Conservation (phyloP, 2,329 filamentous ascomycete species). For the Diaporthe batatas region DNA sequence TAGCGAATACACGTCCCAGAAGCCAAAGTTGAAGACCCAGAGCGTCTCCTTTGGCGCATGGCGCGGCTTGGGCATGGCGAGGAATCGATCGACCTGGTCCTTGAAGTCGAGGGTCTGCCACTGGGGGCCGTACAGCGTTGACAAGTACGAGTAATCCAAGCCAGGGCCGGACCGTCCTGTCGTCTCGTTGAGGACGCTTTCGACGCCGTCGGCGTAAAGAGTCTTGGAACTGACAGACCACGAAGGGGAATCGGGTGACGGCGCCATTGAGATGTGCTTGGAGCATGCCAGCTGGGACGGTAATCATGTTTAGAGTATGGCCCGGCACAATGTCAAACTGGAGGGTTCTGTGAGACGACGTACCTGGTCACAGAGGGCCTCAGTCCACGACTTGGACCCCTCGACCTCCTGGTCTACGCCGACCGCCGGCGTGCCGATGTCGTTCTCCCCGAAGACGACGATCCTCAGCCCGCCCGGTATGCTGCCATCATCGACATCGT, state of each 20-base stretch:
- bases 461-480: slow-evolving; percentile 57
- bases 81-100: slow-evolving; percentile 60
- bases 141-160: slow-evolving; percentile 59
- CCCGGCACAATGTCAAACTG: too few relatives aligned
- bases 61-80: slow-evolving; percentile 54
- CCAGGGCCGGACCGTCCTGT: slow-evolving; percentile 53
- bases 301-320: neutral
- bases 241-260: slow-evolving; percentile 61
- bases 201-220: slow-evolving; percentile 63
- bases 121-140: slow-evolving; percentile 58
- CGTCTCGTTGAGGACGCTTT: slow-evolving; percentile 51
- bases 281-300: slow-evolving; percentile 59
- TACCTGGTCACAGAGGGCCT: slow-evolving; percentile 63
- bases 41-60: slow-evolving; percentile 60
- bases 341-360: slow-evolving; percentile 36
- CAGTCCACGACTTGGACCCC: slow-evolving; percentile 58
- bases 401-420: slow-evolving; percentile 40
- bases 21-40: slow-evolving; percentile 67
- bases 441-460: slow-evolving; percentile 67
- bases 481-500: slow-evolving; percentile 1
- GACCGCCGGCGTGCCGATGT: slow-evolving; percentile 56
- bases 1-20: slow-evolving; percentile 68
- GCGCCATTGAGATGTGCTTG: slow-evolving; percentile 61
- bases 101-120: slow-evolving; percentile 57
- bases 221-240: slow-evolving; percentile 68